These are phyloP conservation scores for Solanum tacnaense DNA, from an alignment of 257 asterid genomes.

Conservation along the genomic window DNA sequence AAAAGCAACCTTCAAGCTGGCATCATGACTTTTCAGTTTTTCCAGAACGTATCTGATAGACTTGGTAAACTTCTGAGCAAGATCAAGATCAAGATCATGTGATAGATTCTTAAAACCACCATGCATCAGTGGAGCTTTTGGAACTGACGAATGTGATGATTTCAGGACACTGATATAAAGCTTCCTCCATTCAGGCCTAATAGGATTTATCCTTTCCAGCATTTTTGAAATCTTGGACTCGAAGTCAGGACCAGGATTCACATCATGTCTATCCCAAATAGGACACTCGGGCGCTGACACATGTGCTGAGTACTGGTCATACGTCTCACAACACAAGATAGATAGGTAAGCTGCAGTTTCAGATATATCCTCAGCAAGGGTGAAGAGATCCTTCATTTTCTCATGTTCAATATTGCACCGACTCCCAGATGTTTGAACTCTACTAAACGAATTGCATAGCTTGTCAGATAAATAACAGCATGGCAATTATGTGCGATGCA, in stretches of 20 bases:
- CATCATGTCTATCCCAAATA: neutral
- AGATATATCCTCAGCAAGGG: neutral
- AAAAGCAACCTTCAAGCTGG: too few relatives aligned
- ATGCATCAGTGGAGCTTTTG: neutral
- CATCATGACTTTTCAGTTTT: too few relatives aligned
- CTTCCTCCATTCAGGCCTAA: neutral
- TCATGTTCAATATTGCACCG: neutral
- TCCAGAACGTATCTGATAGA: too few relatives aligned
- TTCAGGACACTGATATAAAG: neutral
- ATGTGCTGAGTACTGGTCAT: neutral
- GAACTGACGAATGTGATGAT: neutral
- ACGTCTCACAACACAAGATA: neutral
- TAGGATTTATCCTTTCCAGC: neutral
- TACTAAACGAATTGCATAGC: too few relatives aligned
- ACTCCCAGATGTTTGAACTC: neutral
- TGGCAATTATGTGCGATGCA: neutral
- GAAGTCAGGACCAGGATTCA: neutral
- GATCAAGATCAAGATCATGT: neutral
- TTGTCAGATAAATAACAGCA: neutral
- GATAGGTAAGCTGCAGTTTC: neutral
- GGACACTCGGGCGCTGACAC: neutral
- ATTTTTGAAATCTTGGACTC: neutral
- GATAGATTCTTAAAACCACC: neutral
- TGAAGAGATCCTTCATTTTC: neutral
- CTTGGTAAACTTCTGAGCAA: too few relatives aligned